Base-by-base conservation (phyloP, 148 eudicot genomes). In the Rheum nobile region DNA sequence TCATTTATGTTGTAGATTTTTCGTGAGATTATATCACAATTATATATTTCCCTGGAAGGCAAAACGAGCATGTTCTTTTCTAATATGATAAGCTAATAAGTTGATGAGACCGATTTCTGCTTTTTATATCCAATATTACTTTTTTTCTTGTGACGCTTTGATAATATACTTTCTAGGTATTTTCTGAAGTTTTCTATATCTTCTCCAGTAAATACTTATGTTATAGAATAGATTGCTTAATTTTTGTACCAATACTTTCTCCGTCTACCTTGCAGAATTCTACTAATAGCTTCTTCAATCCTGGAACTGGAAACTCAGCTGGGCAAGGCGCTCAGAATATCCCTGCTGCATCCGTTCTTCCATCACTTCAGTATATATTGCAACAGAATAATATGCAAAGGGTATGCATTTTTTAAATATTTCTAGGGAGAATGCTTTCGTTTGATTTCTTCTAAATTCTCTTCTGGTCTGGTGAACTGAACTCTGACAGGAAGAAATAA, bases 361-460 rank as follows among this genome's bases (percentile, higher is more conserved):
- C 93, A 72, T 83, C 91, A 72, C 85, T 94, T 85, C 95, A 91
- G 75, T 77, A 52, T 76, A 88, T 94, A 75, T 78, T 94, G 77
- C 93, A 91, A 83, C 98, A 94, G 77, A 94, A 86, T 79, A 72
- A 72, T 61, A 54, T 82, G 86, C 97, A 94, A 83, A 83, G 86
- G 86, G 98, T 94, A 79, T 48, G 74, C 67, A 22, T 52, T 44
- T 26, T 29, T 65, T 14, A 32, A 31, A 65, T 65, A 31, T 65
- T 24, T 43, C 8, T 8, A 1, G 42, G 63, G 32, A 32, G 11
- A 65, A 31, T 65, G 41, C 13, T 65, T 65, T 32, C 39, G 17
- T 65, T 65, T 34, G 14, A 65, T 32, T 41, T 32, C 70, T 31
- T 65, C 8, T 34, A 32, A 65, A 17, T 65, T 34, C 41, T 32